Base-by-base conservation (phyloP, 805 yeast genomes). In the Wickerhamiella qilinensis region DNA sequence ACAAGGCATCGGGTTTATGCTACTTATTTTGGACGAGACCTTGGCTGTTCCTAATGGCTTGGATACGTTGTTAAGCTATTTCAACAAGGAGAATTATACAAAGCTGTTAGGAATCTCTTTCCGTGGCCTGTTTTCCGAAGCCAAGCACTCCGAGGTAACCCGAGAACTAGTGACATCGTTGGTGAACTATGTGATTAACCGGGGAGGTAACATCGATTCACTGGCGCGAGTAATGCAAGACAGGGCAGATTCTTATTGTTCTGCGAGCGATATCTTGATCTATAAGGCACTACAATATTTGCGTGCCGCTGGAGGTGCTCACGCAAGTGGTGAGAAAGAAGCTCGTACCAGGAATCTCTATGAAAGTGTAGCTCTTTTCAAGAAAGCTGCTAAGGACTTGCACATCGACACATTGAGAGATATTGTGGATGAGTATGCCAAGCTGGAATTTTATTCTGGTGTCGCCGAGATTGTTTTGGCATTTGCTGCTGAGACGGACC, bases 251-350 rank as follows among this genome's bases (percentile, higher is more conserved):
- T 75, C 94, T 0, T 91, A 85, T 58, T 91, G 97, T 53, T 83
- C 96, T 0, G 74, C 93, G 14, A 83, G 80, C 47, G 98, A 91
- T 58, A 95, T 91, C 20, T 68, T 85, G 43, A 82, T 91, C 12
- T 91, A 86, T 65, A 80, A 88, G 57, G 97, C 96, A 0, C 75
- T 85, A 49, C 98, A 91, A 56, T 85, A 80, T 55, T 65, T 91
- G 50, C 80, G 88, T 41, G 75, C 78, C 49, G 96, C 97, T 1
- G 80, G 77, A 50, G 80, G 75, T 41, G 71, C 75, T 43, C 83
- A 82, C 2, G 57, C 64, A 5, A 31, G 28, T n/a, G 17, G 12
- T 12, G 33, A 30, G 20, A 7, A 14, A 6, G 5, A 34, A 29
- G 21, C 22, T 37, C 61, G 71, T 42, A 67, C 71, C 43, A 77